These are phyloP conservation scores for Cladosporium halotolerans DNA, from an alignment of 2,329 filamentous ascomycete genomes.

Conservation along the genomic window DNA sequence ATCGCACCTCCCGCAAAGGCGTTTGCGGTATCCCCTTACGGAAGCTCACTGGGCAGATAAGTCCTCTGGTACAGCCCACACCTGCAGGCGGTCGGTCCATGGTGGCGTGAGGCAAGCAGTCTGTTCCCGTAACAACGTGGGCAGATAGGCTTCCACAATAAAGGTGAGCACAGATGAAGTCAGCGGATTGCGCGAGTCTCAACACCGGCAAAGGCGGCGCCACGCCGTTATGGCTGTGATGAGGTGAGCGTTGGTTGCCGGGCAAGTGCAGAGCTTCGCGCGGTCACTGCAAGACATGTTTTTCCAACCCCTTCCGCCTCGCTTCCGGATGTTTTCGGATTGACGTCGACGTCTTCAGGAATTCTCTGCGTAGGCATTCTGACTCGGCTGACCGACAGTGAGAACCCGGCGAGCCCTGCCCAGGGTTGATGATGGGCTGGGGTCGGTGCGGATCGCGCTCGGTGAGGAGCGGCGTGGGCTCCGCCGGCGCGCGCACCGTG, in stretches of 20 bases:
- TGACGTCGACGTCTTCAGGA: too few species aligned
- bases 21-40: too few species aligned
- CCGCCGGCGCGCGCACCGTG: too few species aligned
- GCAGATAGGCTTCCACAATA: neutral
- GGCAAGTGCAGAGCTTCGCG: neutral
- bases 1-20: too few species aligned
- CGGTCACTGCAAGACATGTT: neutral
- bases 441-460: too few species aligned
- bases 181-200: neutral
- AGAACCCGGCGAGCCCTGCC: too few species aligned
- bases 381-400: too few species aligned
- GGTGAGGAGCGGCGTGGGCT: too few species aligned
- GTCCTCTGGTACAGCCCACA: neutral
- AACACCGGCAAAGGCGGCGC: neutral
- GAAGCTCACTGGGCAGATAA: too few species aligned
- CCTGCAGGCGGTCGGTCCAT: neutral
- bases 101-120: neutral
- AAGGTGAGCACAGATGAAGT: neutral
- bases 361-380: too few species aligned
- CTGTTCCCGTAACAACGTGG: constrained; percentile 6
- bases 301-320: too few species aligned
- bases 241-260: constrained; percentile 5
- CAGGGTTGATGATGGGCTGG: neutral
- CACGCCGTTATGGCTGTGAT: neutral
- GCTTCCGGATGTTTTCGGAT: too few species aligned